Percentiles rank a stretch among this genome's conserved stretches.
These are phyloP conservation scores for Dioscorea alata DNA, from an alignment of 106 monocot genomes.

Conservation along the genomic window DNA sequence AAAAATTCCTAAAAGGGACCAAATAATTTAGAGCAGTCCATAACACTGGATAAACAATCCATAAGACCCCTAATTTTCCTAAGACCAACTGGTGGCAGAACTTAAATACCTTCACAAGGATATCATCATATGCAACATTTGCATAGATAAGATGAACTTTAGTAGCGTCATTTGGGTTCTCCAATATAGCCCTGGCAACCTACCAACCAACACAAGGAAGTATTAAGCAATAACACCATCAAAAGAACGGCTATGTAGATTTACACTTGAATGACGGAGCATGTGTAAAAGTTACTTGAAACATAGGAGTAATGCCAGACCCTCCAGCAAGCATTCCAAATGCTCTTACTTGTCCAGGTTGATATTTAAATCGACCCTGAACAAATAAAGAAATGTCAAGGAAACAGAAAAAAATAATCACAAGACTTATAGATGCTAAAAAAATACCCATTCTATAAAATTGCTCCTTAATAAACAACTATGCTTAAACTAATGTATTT, in stretches of 20 bases:
- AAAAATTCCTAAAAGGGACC: too few relatives aligned
- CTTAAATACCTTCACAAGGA: conserved; percentile 76
- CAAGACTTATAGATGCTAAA: too few relatives aligned
- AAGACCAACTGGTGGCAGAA: too few relatives aligned
- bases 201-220: conserved; percentile 10
- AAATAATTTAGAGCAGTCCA: too few relatives aligned
- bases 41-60: too few relatives aligned
- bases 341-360: conserved; percentile 83
- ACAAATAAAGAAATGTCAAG: conserved; percentile 3
- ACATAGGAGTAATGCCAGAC: conserved; percentile 98
- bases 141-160: conserved; percentile 92
- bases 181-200: conserved; percentile 92
- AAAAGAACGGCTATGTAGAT: neutral
- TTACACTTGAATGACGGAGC: neutral
- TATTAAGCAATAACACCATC: neutral
- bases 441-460: too few relatives aligned
- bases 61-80: too few relatives aligned
- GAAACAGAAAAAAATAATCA: neutral
- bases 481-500: too few relatives aligned
- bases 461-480: too few relatives aligned
- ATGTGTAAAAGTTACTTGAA: conserved; percentile 55
- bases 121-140: conserved; percentile 91
- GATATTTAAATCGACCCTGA: conserved; percentile 94
- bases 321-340: conserved; percentile 99
- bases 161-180: conserved; percentile 83